These are phyloP conservation scores for Cinnamomum chago DNA, from an alignment of 164 flowering plant genomes.

Conservation along the genomic window DNA sequence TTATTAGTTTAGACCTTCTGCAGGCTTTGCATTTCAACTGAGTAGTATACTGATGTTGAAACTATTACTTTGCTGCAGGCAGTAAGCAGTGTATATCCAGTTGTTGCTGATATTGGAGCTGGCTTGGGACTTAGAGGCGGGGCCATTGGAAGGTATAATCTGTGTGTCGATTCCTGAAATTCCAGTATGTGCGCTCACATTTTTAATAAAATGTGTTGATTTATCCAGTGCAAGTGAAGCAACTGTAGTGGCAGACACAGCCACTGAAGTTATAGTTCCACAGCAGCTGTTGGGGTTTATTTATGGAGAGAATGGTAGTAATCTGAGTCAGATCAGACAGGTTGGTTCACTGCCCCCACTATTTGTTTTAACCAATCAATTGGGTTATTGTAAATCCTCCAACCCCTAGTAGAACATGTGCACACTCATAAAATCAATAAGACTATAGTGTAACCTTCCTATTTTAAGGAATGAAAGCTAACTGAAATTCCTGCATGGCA, in stretches of 20 bases:
- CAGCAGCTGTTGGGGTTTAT: constrained; percentile 25
- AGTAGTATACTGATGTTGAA: background rate
- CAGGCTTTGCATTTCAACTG: background rate
- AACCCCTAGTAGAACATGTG: too few relatives aligned
- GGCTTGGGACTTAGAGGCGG: constrained; percentile 24
- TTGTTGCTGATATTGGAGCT: constrained; percentile 21
- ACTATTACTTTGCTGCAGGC: constrained; percentile 19
- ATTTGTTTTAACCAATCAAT: too few relatives aligned
- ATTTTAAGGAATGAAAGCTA: too few relatives aligned
- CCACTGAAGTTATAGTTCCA: constrained; percentile 48
- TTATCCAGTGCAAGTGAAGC: constrained; percentile 30
- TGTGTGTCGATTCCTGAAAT: background rate
- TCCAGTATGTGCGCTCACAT: background rate
- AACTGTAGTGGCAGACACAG: constrained; percentile 17
- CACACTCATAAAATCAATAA: too few relatives aligned
- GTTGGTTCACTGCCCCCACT: constrained; percentile 14
- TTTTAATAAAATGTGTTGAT: background rate
- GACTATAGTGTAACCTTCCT: too few relatives aligned
- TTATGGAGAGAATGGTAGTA: constrained; percentile 47
- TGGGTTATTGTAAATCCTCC: too few relatives aligned
- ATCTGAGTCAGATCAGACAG: constrained; percentile 43
- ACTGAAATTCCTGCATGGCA: too few relatives aligned
- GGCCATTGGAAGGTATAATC: constrained; percentile 21
- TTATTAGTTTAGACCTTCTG: background rate
- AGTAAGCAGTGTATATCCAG: constrained; percentile 21